Base-by-base conservation (phyloP, 2,329 filamentous ascomycete genomes). In the Juglanconis juglandina region DNA sequence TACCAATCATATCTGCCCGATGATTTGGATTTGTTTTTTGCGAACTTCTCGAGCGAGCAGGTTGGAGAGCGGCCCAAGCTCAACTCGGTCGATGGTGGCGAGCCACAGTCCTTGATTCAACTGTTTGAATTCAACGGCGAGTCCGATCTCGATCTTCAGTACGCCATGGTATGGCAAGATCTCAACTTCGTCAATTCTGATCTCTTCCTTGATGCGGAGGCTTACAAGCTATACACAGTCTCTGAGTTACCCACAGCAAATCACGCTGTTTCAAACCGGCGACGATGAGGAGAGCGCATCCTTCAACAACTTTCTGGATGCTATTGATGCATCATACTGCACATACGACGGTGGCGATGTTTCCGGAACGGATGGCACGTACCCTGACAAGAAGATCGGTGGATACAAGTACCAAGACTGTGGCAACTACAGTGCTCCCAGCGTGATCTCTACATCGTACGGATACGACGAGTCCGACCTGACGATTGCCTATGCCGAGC, bases 261-360 rank as follows among this genome's bases (percentile, higher is more conserved):
- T 66, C 4, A 65, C 61, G 1, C 56, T 65, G 1, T 66, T 63
- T 51, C 66, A 67, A 44, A 63, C 64, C 37, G 66, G 65, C 30
- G 65, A 66, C 53, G 57, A 61, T 14, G 56, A 60, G 34, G 58
- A 61, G 35, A 44, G 59, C 17, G 65, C 63, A 1, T 65, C 63
- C 2, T 63, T 64, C 57, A 79, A 80, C 67, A 79, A 76, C 51
- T 79, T 80, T 68, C 69, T 79, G 14, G 77, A 79, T 59, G 77
- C 77, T 47, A 71, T 79, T 34, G 77, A 79, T 64, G 77, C 74
- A 2, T 76, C 75, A 17, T 81, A 81, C 68, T 81, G 80, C 70
- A 75, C 72, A 4, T 76, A 74, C 53, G 52, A 60, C 33, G 64
- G 60, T 9, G 69, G 73, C 50, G 72, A 73, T 3, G 59, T 63